These are phyloP conservation scores for Kwoniella sp. DNA, from an alignment of 768 basidiomycete species.

Conservation along the genomic window DNA sequence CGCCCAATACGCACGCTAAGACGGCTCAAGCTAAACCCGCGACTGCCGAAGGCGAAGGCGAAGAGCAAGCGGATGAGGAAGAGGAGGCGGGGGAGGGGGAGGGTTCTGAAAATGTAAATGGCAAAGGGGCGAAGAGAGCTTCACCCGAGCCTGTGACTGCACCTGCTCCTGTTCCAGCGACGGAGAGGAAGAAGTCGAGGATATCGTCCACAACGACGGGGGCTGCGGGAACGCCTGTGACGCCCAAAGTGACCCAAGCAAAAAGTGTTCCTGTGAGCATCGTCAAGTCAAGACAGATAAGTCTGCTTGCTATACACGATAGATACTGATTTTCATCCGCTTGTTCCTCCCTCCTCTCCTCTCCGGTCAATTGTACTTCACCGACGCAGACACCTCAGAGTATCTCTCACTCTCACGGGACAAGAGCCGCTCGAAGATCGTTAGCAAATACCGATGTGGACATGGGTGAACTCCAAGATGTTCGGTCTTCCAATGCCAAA, in stretches of 20 bases:
- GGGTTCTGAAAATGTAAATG: background rate
- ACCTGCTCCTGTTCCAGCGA: conserved; percentile 8
- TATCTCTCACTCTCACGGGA: conserved; percentile 24
- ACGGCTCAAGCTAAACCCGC: conserved; percentile 7
- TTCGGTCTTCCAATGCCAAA: conserved; percentile 2
- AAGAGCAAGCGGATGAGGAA: background rate
- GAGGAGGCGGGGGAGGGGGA: background rate
- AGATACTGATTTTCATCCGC: too few relatives aligned
- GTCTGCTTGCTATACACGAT: too few relatives aligned
- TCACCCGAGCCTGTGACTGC: conserved; percentile 1
- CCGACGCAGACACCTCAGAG: conserved; percentile 1
- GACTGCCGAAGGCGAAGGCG: background rate
- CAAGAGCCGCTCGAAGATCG: conserved; percentile 27
- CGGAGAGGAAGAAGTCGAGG: background rate
- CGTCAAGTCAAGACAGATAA: too few relatives aligned
- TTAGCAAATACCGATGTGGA: conserved; percentile 19
- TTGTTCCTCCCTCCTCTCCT: too few relatives aligned
- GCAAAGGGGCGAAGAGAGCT: conserved; percentile 5
- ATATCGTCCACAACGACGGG: background rate
- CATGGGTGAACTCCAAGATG: conserved; percentile 6
- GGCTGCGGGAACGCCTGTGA: conserved; percentile 4
- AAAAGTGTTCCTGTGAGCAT: conserved; percentile 38
- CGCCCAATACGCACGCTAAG: conserved; percentile 46
- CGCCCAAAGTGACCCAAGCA: conserved; percentile 29
- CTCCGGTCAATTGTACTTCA: too few relatives aligned